Conservation (phyloP, 2,329 filamentous ascomycete genomes). For the Pseudogymnoascus sp. region DNA sequence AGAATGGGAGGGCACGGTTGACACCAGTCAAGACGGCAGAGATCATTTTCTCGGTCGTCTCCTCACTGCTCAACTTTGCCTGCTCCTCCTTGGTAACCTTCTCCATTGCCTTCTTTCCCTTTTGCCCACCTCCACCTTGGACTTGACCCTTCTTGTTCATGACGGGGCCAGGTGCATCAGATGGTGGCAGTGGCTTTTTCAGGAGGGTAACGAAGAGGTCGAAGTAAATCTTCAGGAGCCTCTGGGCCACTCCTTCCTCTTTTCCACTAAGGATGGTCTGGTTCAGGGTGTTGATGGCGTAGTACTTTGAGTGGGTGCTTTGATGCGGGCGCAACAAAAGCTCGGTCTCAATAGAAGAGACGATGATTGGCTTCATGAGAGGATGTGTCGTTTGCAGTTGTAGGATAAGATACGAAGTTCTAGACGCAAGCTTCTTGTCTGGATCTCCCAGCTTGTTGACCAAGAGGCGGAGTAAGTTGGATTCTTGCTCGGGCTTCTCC, state of each 20-base stretch:
- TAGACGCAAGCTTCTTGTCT: conserved; percentile 90
- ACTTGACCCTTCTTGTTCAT: conserved; percentile 43
- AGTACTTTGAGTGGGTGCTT: conserved; percentile 84
- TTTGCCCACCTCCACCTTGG: conserved; percentile 46
- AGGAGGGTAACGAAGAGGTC: conserved; percentile 76
- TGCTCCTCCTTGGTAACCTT: conserved; percentile 32
- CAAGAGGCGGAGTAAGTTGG: conserved; percentile 80
- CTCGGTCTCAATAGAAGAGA: conserved; percentile 79
- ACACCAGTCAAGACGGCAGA: conserved; percentile 89
- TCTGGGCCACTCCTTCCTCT: conserved; percentile 73
- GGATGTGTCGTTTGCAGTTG: conserved; percentile 86
- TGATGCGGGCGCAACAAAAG: conserved; percentile 82
- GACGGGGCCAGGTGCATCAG: conserved; percentile 32
- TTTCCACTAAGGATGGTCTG: conserved; percentile 86
- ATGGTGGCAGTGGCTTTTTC: conserved; percentile 44
- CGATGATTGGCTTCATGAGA: conserved; percentile 84
- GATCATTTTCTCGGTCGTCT: conserved; percentile 78
- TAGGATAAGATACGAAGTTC: conserved; percentile 86
- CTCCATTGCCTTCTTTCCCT: conserved; percentile 45
- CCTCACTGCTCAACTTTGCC: conserved; percentile 31
- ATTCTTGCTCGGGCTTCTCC: conserved; percentile 95
- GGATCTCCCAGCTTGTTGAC: conserved; percentile 97
- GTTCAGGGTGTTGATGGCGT: conserved; percentile 92
- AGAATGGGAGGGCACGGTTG: conserved; percentile 92
- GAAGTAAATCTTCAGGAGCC: conserved; percentile 87